Percentiles rank a stretch among this genome's conserved stretches.
Evolutionary conservation across 257 asterid genomes (phyloP).

Genomic region (Ocimum tenuiflorum): DNA sequence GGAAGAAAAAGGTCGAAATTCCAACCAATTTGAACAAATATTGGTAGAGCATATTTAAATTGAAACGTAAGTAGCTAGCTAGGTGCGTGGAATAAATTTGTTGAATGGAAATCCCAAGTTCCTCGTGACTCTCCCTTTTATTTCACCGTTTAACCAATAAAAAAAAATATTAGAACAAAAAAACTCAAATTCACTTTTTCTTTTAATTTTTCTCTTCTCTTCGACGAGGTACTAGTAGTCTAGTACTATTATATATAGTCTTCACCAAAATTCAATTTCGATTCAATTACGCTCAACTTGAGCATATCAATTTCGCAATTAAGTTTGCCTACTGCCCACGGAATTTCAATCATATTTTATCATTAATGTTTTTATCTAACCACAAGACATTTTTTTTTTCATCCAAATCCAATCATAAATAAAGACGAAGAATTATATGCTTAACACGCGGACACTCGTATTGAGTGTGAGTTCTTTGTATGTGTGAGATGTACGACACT

Average conservation of each 20-base stretch:
- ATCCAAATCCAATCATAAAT: no score
- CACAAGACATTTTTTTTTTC: neutral
- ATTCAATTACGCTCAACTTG: neutral
- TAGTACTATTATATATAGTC: no score
- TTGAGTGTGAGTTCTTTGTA: no score
- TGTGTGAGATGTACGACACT: no score
- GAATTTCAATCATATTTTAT: neutral
- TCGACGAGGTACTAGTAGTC: neutral
- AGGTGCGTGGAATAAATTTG: slow-evolving; percentile 24
- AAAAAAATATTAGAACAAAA: no score
- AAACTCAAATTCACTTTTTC: no score
- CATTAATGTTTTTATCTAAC: neutral
- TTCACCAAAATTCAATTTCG: slow-evolving; percentile 5
- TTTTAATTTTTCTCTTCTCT: no score
- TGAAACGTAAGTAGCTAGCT: neutral
- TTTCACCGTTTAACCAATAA: slow-evolving; percentile 33
- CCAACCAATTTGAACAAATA: no score
- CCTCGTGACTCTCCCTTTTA: slow-evolving; percentile 26
- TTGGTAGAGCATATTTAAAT: neutral
- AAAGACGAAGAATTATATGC: no score
- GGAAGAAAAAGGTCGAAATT: no score
- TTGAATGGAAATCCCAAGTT: slow-evolving; percentile 27
- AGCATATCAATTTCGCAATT: slow-evolving; percentile 14
- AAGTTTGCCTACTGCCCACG: slow-evolving; percentile 23
- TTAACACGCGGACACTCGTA: no score